These are phyloP conservation scores for Penicillium sp. DNA, from an alignment of 2,329 filamentous ascomycete species.

Conservation along the genomic window DNA sequence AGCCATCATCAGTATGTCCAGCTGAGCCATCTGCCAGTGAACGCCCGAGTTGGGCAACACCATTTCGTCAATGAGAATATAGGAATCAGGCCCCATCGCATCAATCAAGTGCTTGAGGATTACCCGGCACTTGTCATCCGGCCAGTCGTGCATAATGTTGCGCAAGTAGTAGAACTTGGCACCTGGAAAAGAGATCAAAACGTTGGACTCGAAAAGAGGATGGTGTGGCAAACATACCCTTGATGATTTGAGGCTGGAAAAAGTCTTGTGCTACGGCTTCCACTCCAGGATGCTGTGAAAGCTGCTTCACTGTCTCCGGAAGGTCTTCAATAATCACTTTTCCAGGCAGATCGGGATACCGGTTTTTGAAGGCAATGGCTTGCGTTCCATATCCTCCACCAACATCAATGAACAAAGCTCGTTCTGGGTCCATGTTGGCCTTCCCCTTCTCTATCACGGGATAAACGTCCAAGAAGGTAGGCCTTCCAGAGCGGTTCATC, in stretches of 20 bases:
- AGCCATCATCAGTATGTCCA: slow-evolving; percentile 37
- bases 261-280: slow-evolving; percentile 12
- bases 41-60: slow-evolving; percentile 32
- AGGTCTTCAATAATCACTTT: slow-evolving; percentile 8
- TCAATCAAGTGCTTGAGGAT: neutral
- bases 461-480: neutral
- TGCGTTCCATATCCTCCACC: neutral
- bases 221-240: slow-evolving; percentile 5
- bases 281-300: neutral
- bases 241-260: slow-evolving; percentile 13
- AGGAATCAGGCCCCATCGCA: slow-evolving; percentile 20
- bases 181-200: neutral
- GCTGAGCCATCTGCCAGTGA: slow-evolving; percentile 23
- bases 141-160: slow-evolving; percentile 6
- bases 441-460: neutral
- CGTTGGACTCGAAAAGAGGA: neutral
- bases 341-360: neutral
- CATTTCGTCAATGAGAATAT: slow-evolving; percentile 40
- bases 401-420: slow-evolving; percentile 8
- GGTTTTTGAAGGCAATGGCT: neutral
- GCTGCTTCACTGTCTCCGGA: neutral
- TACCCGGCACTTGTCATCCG: slow-evolving; percentile 1
- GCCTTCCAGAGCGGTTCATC: neutral
- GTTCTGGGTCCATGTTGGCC: neutral
- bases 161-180: slow-evolving; percentile 11